A percentile compares a stretch with the other conserved stretches of the same genome.
Conservation (phyloP, 1,284 basidiomycete species). For the Malassezia equina region DNA sequence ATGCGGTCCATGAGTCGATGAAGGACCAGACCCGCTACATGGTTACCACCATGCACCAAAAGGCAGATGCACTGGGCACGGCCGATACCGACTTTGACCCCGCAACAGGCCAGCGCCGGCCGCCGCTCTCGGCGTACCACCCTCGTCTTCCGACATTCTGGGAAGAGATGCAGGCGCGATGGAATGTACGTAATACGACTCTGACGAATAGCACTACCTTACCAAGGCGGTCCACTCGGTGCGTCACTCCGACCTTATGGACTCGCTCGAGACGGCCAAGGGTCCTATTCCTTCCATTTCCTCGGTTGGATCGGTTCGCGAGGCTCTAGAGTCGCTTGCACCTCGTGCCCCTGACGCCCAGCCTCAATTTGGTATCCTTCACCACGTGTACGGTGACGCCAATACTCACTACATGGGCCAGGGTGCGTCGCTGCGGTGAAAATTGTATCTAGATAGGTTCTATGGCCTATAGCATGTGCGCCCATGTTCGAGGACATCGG, state of each 20-base stretch:
- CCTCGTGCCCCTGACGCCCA: conserved; percentile 13
- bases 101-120: background rate
- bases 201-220: conserved; percentile 7
- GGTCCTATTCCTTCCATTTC: background rate
- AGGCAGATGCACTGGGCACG: conserved; percentile 1
- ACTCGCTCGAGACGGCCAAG: background rate
- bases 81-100: conserved; percentile 9
- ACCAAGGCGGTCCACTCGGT: background rate
- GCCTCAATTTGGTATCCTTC: conserved; percentile 13
- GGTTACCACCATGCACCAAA: conserved; percentile 4
- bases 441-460: background rate
- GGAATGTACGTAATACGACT: conserved; percentile 10
- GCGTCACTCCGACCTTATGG: background rate
- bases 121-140: conserved; percentile 2
- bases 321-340: conserved; percentile 12
- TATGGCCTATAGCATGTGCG: background rate
- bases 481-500: background rate
- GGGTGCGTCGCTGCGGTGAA: conserved; percentile 13
- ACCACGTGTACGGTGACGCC: conserved; percentile 12
- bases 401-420: conserved; percentile 18
- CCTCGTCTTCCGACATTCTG: conserved; percentile 13
- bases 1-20: conserved; percentile 12
- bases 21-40: conserved; percentile 15
- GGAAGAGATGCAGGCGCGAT: conserved; percentile 16
- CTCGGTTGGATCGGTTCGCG: background rate